Base-by-base conservation (phyloP, 139 green algal species). In the Coelastrella sp. region DNA sequence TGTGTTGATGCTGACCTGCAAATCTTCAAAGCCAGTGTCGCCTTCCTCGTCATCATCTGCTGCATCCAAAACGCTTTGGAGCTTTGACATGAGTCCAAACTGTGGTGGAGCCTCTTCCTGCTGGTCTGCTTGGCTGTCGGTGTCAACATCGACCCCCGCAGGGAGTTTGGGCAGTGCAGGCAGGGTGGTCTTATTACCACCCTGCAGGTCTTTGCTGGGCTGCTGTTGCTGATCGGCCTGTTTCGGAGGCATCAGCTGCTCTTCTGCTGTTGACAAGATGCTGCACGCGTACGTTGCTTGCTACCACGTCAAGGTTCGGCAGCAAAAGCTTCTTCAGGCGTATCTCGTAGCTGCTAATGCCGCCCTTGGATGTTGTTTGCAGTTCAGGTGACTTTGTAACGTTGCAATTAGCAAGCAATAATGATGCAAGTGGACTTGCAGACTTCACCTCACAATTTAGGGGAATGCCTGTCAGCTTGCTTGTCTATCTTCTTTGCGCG, bases 1-100 rank as follows among this genome's bases (percentile, higher is more conserved):
- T n/a, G n/a, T n/a, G n/a, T n/a, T n/a, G 66, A 41, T 45, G 25
- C 72, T 62, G 27, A n/a, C 72, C 73, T 81, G 73, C 73, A 81
- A 37, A 19, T 81, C 73, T n/a, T 81, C 73, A 66, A 81, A 81
- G 73, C 73, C 73, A 17, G 48, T 48, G 17, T 40, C 30, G 15
- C 30, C 62, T n/a, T 67, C 73, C 8, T 45, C 73, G 21, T 81
- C 73, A 7, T 81, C 73, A 41, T 81, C 73, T 34, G 73, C 73
- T 34, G 73, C 73, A 30, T 81, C 73, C 35, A 81, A 23, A 15
- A 67, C 73, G 2, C 43, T 67, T 35, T 81, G 73, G 15, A 81
- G 48, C 30, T 67, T 67, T 6, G 32, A 38, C 73, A 68, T 81
- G 0, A 81, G 50, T 5, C 11, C 41, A 35, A 60, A 50, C 50